Evolutionary conservation across 208 protist species (phyloP), one percentile per base, ranked within the genome.

Genomic region (Acanthamoeba healyi): DNA sequence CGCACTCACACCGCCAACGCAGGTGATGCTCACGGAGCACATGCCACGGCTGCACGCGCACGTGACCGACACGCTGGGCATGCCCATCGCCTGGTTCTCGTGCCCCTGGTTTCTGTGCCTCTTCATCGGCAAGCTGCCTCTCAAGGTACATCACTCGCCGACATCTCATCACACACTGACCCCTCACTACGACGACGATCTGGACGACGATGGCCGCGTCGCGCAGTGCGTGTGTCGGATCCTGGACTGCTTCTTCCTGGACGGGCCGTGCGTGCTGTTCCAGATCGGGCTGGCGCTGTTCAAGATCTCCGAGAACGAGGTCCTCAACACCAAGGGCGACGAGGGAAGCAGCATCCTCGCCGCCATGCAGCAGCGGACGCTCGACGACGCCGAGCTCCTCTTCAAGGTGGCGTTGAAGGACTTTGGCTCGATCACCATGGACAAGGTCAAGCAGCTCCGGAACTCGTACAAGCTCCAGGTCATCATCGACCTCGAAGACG

Each of bases 91-190:
- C 49, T 91, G 84, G 84, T 91, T 91, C 84, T 91, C 84, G 7
- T 70, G 34, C 14, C 84, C 84, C 26, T 91, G 84, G 84, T 91
- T 91, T 34, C 84, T 91, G 34, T 91, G 84, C 84, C 84, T 91
- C 36, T 91, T 91, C 56, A 91, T 91, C 58, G 84, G 84, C 84
- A 91, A 91, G 26, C 58, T 91, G 22, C 84, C 84, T 4, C 58
- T 72, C 51, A 91, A 86, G 77, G 77, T 86, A 44, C 49, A n/a
- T n/a, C n/a, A n/a, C n/a, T n/a, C n/a, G n/a, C n/a, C n/a, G n/a
- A n/a, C n/a, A n/a, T n/a, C n/a, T n/a, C n/a, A n/a, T n/a, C n/a
- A n/a, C n/a, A n/a, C n/a, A n/a, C n/a, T n/a, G n/a, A n/a, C n/a
- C n/a, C n/a, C n/a, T n/a, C n/a, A n/a, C n/a, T n/a, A n/a, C n/a